Conservation (phyloP, 345 rosid species). For the Nephelium lappaceum region DNA sequence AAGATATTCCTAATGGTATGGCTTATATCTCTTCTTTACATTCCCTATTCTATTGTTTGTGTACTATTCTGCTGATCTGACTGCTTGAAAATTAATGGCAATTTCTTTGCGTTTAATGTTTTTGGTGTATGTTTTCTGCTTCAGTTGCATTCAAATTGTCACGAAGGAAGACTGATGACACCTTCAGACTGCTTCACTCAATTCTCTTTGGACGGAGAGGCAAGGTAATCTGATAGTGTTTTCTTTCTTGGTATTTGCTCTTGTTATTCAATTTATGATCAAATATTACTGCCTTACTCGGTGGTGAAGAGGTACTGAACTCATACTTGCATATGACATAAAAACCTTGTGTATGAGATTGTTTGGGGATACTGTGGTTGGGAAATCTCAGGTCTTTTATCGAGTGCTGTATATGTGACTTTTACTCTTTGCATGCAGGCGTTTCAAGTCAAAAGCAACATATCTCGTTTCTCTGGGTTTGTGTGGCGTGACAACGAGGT, state of each 20-base stretch:
- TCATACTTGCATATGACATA: not conserved
- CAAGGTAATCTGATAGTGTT: constrained; percentile 51
- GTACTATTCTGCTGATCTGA: not conserved
- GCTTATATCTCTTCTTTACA: constrained; percentile 1
- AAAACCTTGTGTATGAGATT: constrained; percentile 1
- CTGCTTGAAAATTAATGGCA: not conserved
- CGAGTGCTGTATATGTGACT: constrained; percentile 20
- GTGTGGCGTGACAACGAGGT: constrained; percentile 95
- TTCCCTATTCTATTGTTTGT: not conserved
- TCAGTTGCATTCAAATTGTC: constrained; percentile 86
- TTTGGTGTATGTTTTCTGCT: constrained; percentile 9
- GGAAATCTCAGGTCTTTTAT: not conserved
- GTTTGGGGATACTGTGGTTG: constrained; percentile 14
- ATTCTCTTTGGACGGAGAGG: constrained; percentile 85
- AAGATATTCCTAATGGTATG: constrained; percentile 94
- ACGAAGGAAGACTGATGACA: constrained; percentile 77
- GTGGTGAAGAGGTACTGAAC: not conserved
- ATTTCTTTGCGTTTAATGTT: not conserved
- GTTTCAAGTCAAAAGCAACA: constrained; percentile 72
- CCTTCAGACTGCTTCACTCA: constrained; percentile 70
- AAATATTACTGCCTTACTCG: not conserved
- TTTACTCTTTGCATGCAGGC: constrained; percentile 65
- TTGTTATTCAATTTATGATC: not conserved
- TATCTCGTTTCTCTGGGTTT: constrained; percentile 89
- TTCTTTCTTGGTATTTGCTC: not conserved